Evolutionary conservation across 768 basidiomycete genomes (phyloP), one percentile per base, ranked within the genome.

Genomic region (Termitomyces sp.): DNA sequence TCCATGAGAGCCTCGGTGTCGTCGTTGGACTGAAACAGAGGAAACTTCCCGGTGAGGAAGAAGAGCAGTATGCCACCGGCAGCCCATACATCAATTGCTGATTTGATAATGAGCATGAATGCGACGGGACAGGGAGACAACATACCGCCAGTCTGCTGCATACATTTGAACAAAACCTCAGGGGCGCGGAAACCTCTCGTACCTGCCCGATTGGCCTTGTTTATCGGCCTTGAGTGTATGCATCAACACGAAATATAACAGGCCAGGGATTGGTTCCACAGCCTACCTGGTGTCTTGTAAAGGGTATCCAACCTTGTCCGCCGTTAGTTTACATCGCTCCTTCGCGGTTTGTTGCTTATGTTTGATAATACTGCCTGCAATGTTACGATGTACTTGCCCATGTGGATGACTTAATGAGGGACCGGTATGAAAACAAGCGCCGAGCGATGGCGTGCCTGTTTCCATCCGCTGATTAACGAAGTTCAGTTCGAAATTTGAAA

Each of bases 81-180:
- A 0, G 95, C 89, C 97, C 97, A 99, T 45, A 98, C 83, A 64
- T 99, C 97, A 67, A 98, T 89, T 2, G 96, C 97, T 99, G 67
- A 16, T 34, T 43, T 31, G 56, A 38, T 53, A 16, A 50, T 60
- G 21, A 58, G 31, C 19, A 31, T 40, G 25, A 50, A 14, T 21
- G 21, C 57, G 56, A 31, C 25, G 34, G 45, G 46, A 12, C 19
- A 46, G 11, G 43, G 10, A 32, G 19, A 34, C 42, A 38, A 73
- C 85, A 60, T 63, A 95, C 96, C 92, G 60, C 92, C 93, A 9
- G 86, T 87, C 72, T 99, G 97, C 64, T 93, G 89, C 4, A 84
- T 84, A 64, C 97, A 99, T 70, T 98, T 99, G 40, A 99, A 70
- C 37, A 99, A 72, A 2, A 99, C 96, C 65, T 99, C 97, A 0